Evolutionary conservation across 805 yeast genomes (phyloP).

Genomic region (Candida awuae): DNA sequence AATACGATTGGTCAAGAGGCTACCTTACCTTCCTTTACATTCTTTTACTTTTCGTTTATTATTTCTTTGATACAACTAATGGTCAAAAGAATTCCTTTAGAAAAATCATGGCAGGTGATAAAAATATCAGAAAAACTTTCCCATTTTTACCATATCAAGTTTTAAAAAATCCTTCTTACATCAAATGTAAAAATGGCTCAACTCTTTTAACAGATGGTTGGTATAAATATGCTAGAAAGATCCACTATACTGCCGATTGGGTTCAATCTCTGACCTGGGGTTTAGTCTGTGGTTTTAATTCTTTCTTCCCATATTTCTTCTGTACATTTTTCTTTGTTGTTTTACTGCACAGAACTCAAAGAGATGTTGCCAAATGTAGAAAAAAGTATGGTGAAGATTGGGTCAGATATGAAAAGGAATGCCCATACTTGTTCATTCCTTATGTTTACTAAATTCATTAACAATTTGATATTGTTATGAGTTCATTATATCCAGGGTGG

Average conservation of each 20-base stretch:
- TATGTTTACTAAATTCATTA: slow-evolving; percentile 46
- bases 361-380: slow-evolving; percentile 81
- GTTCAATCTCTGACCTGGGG: slow-evolving; percentile 88
- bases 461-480: not conserved
- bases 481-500: not conserved
- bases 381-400: slow-evolving; percentile 92
- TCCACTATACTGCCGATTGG: slow-evolving; percentile 93
- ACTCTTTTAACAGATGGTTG: slow-evolving; percentile 86
- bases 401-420: slow-evolving; percentile 74
- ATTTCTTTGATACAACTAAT: slow-evolving; percentile 89
- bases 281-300: slow-evolving; percentile 74
- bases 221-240: slow-evolving; percentile 88
- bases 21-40: slow-evolving; percentile 54
- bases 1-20: slow-evolving; percentile 62
- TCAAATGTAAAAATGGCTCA: slow-evolving; percentile 80
- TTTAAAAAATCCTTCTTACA: slow-evolving; percentile 74
- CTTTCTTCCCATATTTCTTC: slow-evolving; percentile 94
- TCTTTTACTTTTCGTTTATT: slow-evolving; percentile 63
- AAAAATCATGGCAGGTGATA: slow-evolving; percentile 74
- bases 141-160: slow-evolving; percentile 86
- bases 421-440: slow-evolving; percentile 91
- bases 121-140: slow-evolving; percentile 71
- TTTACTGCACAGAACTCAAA: slow-evolving; percentile 76
- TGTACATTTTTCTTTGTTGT: slow-evolving; percentile 85
- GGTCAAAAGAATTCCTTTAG: slow-evolving; percentile 94